Evolutionary conservation across 345 rosid species (phyloP).

Genomic region (rapeseed (Brassica napus)): Da-Ae NC_063445.1:45255501-45256000

Average conservation of each 20-base stretch:
- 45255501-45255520: slow-evolving; percentile 56
- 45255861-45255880: slow-evolving; percentile 76
- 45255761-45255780: slow-evolving; percentile 73
- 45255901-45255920: slow-evolving; percentile 68
- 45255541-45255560: slow-evolving; percentile 68
- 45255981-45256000: slow-evolving; percentile 68
- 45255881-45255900: slow-evolving; percentile 69
- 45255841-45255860: slow-evolving; percentile 61
- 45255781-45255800: slow-evolving; percentile 62
- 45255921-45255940: slow-evolving; percentile 72
- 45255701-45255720: slow-evolving; percentile 47
- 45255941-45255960: slow-evolving; percentile 68
- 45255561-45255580: slow-evolving; percentile 74
- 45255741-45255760: slow-evolving; percentile 80
- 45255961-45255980: slow-evolving; percentile 59
- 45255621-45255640: slow-evolving; percentile 57
- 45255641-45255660: neutral
- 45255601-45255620: slow-evolving; percentile 71
- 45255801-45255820: slow-evolving; percentile 82
- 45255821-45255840: slow-evolving; percentile 84
- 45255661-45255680: neutral
- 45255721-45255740: slow-evolving; percentile 39
- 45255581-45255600: slow-evolving; percentile 65
- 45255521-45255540: slow-evolving; percentile 76
- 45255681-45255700: neutral